Base-by-base conservation (phyloP, 805 yeast species). In the Yarrowia porcina region DNA sequence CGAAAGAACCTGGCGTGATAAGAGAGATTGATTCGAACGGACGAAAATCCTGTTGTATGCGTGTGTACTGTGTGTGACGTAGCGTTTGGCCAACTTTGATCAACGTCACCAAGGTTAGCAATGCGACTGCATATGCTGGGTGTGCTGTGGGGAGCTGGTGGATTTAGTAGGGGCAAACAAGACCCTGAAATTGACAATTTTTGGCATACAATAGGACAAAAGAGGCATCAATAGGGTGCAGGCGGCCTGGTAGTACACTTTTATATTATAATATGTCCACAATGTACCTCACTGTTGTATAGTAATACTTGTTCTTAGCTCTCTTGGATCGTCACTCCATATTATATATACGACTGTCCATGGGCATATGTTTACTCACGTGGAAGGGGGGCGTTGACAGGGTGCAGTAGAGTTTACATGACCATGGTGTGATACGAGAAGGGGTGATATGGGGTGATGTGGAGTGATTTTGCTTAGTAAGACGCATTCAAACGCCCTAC, bases 21-120 rank as follows among this genome's bases (percentile, higher is more conserved):
- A 28, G 15, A 2, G 27, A 25, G 27, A 33, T 36, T 18, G 33
- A 25, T 9, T 52, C 59, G 59, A 52, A 25, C 23, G 44, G 44
- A 25, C 59, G 44, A 35, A 35, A 35, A 50, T 35, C 25, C 25
- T 36, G 44, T 52, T 33, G 59, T 35, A 52, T 36, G 42, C 59
- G 59, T 35, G 59, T 35, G 59, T 52, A 52, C 39, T 35, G 44
- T 52, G 59, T 52, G 59, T 52, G 59, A 52, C 44, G 59, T 52
- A 52, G 59, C 42, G 59, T 52, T 50, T 36, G 44, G 42, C 57
- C 44, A 52, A 52, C 59, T 17, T 52, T 52, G 59, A 49, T 49
- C 39, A 49, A 28, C 36, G 52, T 49, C 20, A 49, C 35, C 15
- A 49, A 49, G 56, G 39, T 49, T 49, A 49, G 56, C 56, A 49